Evolutionary conservation across 768 basidiomycete genomes (phyloP).

Genomic region (Gymnopilus junonius): DNA sequence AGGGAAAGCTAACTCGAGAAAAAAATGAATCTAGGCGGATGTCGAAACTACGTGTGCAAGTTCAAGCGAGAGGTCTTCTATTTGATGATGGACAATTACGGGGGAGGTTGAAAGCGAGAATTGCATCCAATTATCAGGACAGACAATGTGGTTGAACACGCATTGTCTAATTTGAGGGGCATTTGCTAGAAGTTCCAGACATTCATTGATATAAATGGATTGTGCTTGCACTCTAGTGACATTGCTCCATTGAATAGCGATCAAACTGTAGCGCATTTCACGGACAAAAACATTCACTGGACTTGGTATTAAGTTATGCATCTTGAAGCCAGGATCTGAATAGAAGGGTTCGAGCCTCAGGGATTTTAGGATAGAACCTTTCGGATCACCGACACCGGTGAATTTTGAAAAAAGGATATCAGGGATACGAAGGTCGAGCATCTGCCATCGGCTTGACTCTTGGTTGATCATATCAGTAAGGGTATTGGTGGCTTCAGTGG

Average conservation of each 20-base stretch:
- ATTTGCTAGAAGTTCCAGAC: neutral
- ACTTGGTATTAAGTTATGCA: neutral
- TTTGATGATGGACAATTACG: neutral
- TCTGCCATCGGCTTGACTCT: neutral
- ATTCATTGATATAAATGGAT: neutral
- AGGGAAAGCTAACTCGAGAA: neutral
- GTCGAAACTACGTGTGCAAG: neutral
- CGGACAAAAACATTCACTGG: neutral
- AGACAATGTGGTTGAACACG: too few species aligned
- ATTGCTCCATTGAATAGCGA: neutral
- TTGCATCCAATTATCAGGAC: too few species aligned
- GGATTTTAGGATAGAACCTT: neutral
- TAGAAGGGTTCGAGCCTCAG: neutral
- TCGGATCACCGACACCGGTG: neutral
- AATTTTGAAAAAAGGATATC: neutral
- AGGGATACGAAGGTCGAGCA: neutral
- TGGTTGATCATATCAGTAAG: neutral
- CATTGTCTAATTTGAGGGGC: neutral
- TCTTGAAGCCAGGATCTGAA: neutral
- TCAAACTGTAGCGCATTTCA: neutral
- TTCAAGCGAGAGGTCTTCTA: neutral
- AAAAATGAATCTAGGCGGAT: neutral
- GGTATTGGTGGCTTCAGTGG: neutral
- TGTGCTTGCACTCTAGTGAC: neutral
- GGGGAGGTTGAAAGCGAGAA: too few species aligned